phyloP scores from a whole-genome alignment of 2,329 filamentous ascomycete species.

The Pseudocercospora cruenta region DNA sequence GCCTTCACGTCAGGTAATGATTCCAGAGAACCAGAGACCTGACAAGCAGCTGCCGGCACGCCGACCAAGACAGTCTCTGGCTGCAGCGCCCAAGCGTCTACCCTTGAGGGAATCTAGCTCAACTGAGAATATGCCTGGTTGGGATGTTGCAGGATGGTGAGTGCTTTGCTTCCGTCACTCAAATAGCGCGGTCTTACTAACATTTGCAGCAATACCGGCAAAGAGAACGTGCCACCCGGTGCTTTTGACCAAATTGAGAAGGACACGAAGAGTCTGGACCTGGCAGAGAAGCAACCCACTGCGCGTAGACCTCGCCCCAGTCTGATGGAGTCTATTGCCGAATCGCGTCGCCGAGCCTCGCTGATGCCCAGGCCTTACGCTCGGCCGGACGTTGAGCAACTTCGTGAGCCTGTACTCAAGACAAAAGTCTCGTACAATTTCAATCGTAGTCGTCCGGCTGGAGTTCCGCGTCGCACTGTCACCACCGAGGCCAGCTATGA shows the following conservation, averaged over 20 bases:
- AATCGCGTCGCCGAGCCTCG: conserved; percentile 28
- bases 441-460: not conserved
- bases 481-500: conserved; percentile 2
- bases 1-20: not conserved
- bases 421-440: not conserved
- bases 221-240: conserved; percentile 65
- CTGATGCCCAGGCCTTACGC: conserved; percentile 16
- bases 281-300: not conserved
- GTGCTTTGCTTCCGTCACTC: not conserved
- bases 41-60: conserved; percentile 25
- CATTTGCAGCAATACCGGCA: conserved; percentile 55
- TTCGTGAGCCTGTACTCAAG: not conserved
- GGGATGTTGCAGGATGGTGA: conserved; percentile 51
- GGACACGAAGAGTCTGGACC: conserved; percentile 2
- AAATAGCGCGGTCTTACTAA: not conserved
- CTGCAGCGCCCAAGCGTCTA: conserved; percentile 52
- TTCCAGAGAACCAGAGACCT: not conserved
- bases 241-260: conserved; percentile 9
- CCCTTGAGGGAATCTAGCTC: conserved; percentile 50
- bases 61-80: conserved; percentile 46
- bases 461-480: not conserved
- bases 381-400: not conserved
- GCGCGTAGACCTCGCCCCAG: conserved; percentile 14
- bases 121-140: conserved; percentile 11
- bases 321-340: conserved; percentile 30